Evolutionary conservation across 1,284 basidiomycete species (phyloP).

Genomic region (Caloboletus firmus): DNA sequence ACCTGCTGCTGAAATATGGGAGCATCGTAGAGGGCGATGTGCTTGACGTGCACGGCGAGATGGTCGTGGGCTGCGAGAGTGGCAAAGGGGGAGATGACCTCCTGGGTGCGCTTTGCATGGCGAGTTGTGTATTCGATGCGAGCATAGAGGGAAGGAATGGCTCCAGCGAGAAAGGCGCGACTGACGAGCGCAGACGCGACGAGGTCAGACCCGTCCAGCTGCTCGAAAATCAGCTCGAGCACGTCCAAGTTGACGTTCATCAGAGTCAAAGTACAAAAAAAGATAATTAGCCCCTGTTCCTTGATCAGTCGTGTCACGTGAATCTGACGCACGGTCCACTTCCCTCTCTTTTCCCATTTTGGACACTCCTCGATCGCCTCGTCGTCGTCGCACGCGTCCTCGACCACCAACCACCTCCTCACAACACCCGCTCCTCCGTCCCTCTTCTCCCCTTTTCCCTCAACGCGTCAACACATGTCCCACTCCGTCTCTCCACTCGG

Average conservation of each 20-base stretch:
- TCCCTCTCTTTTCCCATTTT: constrained; percentile 16
- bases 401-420: constrained; percentile 6
- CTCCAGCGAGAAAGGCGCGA: constrained; percentile 59
- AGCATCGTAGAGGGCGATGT: constrained; percentile 55
- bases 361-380: constrained; percentile 22
- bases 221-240: constrained; percentile 58
- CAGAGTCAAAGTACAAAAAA: neutral
- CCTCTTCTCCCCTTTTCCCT: neutral
- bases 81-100: constrained; percentile 60
- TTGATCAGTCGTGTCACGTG: constrained; percentile 25
- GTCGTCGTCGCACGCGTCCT: constrained; percentile 25
- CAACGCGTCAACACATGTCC: constrained; percentile 14
- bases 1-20: constrained; percentile 37
- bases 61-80: constrained; percentile 51
- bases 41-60: constrained; percentile 57
- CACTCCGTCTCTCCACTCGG: constrained; percentile 46
- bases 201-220: constrained; percentile 55
- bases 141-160: constrained; percentile 59
- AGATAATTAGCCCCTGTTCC: constrained; percentile 9
- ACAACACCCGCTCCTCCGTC: neutral
- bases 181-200: constrained; percentile 60
- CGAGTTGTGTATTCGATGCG: constrained; percentile 51
- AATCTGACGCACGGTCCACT: constrained; percentile 26
- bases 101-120: constrained; percentile 53
- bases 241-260: constrained; percentile 66